Evolutionary conservation across 2,329 filamentous ascomycete genomes (phyloP).

Genomic region (Claviceps capensis): DNA sequence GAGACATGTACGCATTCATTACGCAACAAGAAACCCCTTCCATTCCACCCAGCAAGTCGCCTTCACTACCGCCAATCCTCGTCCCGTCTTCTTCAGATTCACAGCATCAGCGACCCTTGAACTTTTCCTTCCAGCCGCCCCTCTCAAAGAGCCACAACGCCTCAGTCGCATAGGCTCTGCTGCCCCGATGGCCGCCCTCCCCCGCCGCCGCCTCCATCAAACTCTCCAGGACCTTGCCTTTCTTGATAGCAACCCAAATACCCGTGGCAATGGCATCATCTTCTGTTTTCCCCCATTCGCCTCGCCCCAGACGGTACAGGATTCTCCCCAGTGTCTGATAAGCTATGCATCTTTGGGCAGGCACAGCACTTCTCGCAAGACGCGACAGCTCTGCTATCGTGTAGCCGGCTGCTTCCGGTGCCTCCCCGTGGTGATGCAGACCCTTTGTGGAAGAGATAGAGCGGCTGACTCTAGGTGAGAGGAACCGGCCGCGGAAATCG

Average conservation of each 20-base stretch:
- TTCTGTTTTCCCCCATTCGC: slow-evolving; percentile 47
- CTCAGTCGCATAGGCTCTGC: slow-evolving; percentile 73
- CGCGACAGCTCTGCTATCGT: slow-evolving; percentile 77
- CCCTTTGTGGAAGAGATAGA: slow-evolving; percentile 64
- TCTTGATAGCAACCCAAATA: slow-evolving; percentile 68
- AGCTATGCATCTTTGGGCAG: slow-evolving; percentile 79
- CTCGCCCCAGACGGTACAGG: slow-evolving; percentile 67
- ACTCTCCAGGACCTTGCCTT: slow-evolving; percentile 62
- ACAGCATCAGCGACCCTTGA: slow-evolving; percentile 34
- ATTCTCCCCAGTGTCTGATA: slow-evolving; percentile 84
- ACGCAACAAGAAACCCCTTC: no score
- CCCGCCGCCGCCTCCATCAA: slow-evolving; percentile 63
- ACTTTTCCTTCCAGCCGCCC: slow-evolving; percentile 55
- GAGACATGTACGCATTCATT: no score
- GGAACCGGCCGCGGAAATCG: slow-evolving; percentile 67
- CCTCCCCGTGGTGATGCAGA: slow-evolving; percentile 84
- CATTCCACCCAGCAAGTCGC: no score
- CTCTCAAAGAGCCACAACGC: slow-evolving; percentile 72
- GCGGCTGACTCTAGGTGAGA: slow-evolving; percentile 63
- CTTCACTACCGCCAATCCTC: no score
- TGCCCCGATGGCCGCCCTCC: slow-evolving; percentile 60
- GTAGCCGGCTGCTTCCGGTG: slow-evolving; percentile 88
- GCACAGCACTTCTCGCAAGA: slow-evolving; percentile 66
- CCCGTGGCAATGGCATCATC: slow-evolving; percentile 56
- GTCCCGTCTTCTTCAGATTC: neutral